Base-by-base conservation (phyloP, 495 filamentous ascomycete species). In the Penicillium fimorum region DNA sequence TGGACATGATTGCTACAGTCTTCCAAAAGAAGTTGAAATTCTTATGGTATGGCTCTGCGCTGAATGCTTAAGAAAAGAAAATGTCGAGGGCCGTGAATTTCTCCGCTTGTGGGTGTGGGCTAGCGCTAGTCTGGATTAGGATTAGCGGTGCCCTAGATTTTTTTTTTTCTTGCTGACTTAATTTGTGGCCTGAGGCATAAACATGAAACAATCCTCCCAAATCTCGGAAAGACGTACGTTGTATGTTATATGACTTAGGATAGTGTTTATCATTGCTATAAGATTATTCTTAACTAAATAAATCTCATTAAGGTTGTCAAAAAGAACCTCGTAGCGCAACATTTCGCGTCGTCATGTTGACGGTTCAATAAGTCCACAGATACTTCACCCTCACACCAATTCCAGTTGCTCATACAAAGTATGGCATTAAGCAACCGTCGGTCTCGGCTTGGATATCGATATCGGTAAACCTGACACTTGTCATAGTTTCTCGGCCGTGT, bases 11-110 rank as follows among this genome's bases (percentile, higher is more conserved):
- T 72, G 67, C 69, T 71, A 79, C 78, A 80, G 78, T 81, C 79
- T 82, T 81, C 78, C 78, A 79, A 76, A 79, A 80, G 77, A 76
- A 76, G 60, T 62, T 56, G 53, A 63, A 70, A 66, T 80, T 82
- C 83, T 84, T 86, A 80, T 84, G 85, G 85, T 87, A 82, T 80
- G 85, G 85, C 85, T 84, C 85, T 77, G 71, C 76, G 77, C 73
- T 73, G 68, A 74, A 72, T 68, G 65, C 66, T 67, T 66, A 57
- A 58, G 60, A 61, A 60, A 58, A 67, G 50, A 61, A 63, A 58
- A 58, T 45, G 62, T 49, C 45, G 51, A 54, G 42, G 51, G 57
- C 42, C 59, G 67, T 66, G 67, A 74, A 69, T 78, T 66, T 70
- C 72, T 75, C 76, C 74, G 73, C 73, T 77, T 78, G 76, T 78